Base-by-base conservation (phyloP, 768 basidiomycete genomes). In the Dacryopinax spathularia region DNA sequence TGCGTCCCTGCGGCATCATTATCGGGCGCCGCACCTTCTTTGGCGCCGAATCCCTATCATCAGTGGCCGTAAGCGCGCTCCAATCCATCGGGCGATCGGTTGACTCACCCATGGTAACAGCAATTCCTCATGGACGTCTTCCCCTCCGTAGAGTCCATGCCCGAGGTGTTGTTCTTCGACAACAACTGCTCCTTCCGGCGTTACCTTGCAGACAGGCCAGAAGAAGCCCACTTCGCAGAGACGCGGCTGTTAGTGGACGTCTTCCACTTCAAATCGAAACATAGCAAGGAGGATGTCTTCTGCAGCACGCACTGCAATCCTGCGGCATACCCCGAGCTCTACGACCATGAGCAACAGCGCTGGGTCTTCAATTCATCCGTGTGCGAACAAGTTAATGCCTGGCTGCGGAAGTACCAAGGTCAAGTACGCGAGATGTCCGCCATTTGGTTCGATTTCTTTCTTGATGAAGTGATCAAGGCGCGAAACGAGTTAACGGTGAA, bases 341-440 rank as follows among this genome's bases (percentile, higher is more conserved):
- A n/a, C n/a, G n/a, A n/a, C n/a, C n/a, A n/a, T n/a, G n/a, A n/a
- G n/a, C n/a, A n/a, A n/a, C n/a, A n/a, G n/a, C n/a, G n/a, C n/a
- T 81, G 77, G 59, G 74, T 73, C 27, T 71, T 80, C 48, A 72
- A 74, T 3, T 76, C 74, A 1, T 80, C 44, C 4, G 59, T 20
- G 34, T 76, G 62, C 68, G 76, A 78, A 66, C 74, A 68, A 72
- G 71, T 60, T 16, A 76, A 77, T 56, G 29, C 65, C 0, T 80
- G 80, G 79, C 61, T 79, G 22, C 75, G 76, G 0, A 74, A 75
- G 0, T 63, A 69, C 63, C 68, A 70, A 29, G 62, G 73, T 0
- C 73, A 75, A 33, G 64, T 70, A 2, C 61, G 71, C 4, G 71
- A 73, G 64, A 74, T 75, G 75, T 16, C 22, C 4, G 65, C 67